A percentile compares a stretch with the other conserved stretches of the same genome.
phyloP scores from a whole-genome alignment of 164 flowering plant genomes.

The Piper longum region DNA sequence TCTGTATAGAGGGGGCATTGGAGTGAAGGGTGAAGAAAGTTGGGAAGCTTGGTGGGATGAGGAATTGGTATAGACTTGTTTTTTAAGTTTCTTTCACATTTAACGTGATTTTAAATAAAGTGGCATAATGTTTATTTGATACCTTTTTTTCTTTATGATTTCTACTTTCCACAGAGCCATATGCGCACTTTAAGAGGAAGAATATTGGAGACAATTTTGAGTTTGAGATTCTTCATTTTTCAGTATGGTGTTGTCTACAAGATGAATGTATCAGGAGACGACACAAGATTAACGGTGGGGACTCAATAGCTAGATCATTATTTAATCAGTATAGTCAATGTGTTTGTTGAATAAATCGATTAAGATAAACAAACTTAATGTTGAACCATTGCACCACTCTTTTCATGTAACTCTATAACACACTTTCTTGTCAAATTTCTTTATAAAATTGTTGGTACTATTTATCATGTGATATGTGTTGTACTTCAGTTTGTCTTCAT shows the following conservation, averaged over 20 bases:
- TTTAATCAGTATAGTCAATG: neutral
- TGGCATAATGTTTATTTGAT: neutral
- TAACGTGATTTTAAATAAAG: neutral
- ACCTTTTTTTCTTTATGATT: neutral
- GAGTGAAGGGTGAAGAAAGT: slow-evolving; percentile 94
- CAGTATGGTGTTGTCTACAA: slow-evolving; percentile 96
- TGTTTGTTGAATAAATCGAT: neutral
- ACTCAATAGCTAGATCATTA: neutral
- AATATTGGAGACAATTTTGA: slow-evolving; percentile 73
- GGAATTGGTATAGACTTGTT: slow-evolving; percentile 48
- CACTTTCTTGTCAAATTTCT: no score
- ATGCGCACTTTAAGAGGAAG: slow-evolving; percentile 71
- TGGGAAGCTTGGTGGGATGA: slow-evolving; percentile 99
- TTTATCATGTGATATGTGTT: neutral
- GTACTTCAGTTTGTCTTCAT: neutral
- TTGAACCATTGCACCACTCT: no score
- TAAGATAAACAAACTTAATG: no score
- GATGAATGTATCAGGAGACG: slow-evolving; percentile 44
- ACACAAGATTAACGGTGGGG: slow-evolving; percentile 65
- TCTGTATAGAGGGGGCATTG: slow-evolving; percentile 91
- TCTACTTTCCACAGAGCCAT: slow-evolving; percentile 36
- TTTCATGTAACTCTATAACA: no score
- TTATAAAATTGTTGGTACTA: no score
- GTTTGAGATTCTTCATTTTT: slow-evolving; percentile 81
- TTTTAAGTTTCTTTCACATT: neutral